phyloP scores from a whole-genome alignment of 768 basidiomycete species.

The Podaxis sp. region DNA sequence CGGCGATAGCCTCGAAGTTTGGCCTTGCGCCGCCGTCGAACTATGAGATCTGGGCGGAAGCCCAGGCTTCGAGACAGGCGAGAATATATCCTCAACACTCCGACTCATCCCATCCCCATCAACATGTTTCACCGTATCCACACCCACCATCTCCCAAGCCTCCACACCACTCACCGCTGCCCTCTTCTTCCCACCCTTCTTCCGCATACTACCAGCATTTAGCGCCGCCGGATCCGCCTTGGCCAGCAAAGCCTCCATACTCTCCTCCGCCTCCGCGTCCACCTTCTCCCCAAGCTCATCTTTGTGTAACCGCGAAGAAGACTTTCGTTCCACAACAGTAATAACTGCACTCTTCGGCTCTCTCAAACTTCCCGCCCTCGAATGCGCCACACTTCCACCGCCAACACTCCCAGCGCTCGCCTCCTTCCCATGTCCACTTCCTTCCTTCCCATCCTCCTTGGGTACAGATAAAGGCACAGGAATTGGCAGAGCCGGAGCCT shows the following conservation, averaged over 20 bases:
- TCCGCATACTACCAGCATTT: neutral
- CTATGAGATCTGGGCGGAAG: neutral
- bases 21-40: neutral
- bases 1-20: neutral
- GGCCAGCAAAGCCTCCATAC: constrained; percentile 2
- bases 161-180: constrained; percentile 7
- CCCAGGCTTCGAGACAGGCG: neutral
- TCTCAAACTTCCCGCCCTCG: constrained; percentile 2
- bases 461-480: neutral
- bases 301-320: neutral
- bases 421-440: neutral
- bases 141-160: constrained; percentile 12
- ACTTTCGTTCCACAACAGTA: constrained; percentile 3
- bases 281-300: neutral
- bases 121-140: constrained; percentile 11
- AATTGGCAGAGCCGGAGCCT: neutral
- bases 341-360: constrained; percentile 13
- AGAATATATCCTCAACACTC: constrained; percentile 11
- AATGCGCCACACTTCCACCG: neutral
- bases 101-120: neutral
- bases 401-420: neutral
- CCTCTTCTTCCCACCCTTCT: constrained; percentile 3
- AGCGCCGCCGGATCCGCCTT: neutral
- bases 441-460: neutral
- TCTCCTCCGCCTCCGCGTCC: neutral